Evolutionary conservation across 2,329 filamentous ascomycete species (phyloP).

Genomic region (Teratosphaeriaceae sp.): DNA sequence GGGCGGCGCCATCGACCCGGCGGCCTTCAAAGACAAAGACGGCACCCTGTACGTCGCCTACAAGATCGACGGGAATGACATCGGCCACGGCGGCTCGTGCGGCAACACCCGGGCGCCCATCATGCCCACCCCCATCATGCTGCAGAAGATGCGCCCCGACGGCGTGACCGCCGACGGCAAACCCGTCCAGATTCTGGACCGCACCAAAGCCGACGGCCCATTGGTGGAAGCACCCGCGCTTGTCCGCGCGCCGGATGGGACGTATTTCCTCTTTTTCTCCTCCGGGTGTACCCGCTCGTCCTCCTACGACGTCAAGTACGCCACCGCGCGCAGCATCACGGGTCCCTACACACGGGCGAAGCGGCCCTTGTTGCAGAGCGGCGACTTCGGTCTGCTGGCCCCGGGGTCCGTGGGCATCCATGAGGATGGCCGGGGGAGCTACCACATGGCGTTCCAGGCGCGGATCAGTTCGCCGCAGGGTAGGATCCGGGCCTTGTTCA

Average conservation of each 20-base stretch:
- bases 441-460: conserved; percentile 28
- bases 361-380: conserved; percentile 21
- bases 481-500: conserved; percentile 28
- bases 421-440: conserved; percentile 17
- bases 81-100: conserved; percentile 26
- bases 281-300: conserved; percentile 27
- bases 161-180: conserved; percentile 21
- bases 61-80: conserved; percentile 32
- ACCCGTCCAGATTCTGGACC: conserved; percentile 23
- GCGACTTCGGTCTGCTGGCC: conserved; percentile 25
- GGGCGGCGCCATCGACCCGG: conserved; percentile 31
- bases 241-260: conserved; percentile 19
- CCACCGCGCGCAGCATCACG: conserved; percentile 19
- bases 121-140: conserved; percentile 26
- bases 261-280: conserved; percentile 32
- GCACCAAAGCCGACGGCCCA: conserved; percentile 24
- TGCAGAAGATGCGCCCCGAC: conserved; percentile 26
- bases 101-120: conserved; percentile 24
- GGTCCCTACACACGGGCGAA: conserved; percentile 27
- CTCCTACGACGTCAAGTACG: conserved; percentile 29
- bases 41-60: conserved; percentile 26
- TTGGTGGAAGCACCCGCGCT: conserved; percentile 30
- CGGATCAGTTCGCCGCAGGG: conserved; percentile 20
- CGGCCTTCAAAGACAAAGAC: conserved; percentile 23
- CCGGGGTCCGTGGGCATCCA: conserved; percentile 26